Percentiles rank a stretch among this genome's conserved stretches.
Evolutionary conservation across 331 rosid genomes (phyloP).

Genomic region (Malus hybrid): DNA sequence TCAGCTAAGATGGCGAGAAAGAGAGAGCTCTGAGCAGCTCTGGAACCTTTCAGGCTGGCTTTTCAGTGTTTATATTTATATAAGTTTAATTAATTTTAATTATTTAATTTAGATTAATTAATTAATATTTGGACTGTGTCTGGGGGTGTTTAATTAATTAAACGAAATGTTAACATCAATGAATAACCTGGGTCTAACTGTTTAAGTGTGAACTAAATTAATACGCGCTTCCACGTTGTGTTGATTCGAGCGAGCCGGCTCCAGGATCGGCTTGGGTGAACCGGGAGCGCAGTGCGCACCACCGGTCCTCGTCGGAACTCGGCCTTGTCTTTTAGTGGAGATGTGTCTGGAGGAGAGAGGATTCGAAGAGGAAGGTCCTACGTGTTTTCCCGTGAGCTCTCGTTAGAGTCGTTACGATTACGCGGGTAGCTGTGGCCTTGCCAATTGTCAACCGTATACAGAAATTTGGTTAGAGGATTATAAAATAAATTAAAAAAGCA

Average conservation of each 20-base stretch:
- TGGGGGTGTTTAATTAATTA: background rate
- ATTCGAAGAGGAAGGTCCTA: background rate
- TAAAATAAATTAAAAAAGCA: background rate
- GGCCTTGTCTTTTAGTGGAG: background rate
- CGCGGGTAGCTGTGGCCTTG: background rate
- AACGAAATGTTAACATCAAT: background rate
- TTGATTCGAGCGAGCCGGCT: background rate
- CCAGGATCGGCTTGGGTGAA: background rate
- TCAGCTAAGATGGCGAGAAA: background rate
- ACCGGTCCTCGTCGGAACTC: background rate
- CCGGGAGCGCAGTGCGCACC: background rate
- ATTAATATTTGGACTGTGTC: background rate
- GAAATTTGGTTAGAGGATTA: no score
- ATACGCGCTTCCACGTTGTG: constrained; percentile 12
- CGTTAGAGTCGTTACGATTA: background rate
- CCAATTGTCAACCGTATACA: background rate
- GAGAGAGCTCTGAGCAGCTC: background rate
- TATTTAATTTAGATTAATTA: background rate
- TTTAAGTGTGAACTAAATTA: background rate
- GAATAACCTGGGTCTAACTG: background rate
- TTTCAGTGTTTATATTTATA: constrained; percentile 9
- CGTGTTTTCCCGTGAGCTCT: background rate
- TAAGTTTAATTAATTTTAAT: background rate
- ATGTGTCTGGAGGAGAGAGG: no score
- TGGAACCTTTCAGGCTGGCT: constrained; percentile 20